These are phyloP conservation scores for Solanum clarkiae DNA, from an alignment of 257 asterid genomes.

Conservation along the genomic window DNA sequence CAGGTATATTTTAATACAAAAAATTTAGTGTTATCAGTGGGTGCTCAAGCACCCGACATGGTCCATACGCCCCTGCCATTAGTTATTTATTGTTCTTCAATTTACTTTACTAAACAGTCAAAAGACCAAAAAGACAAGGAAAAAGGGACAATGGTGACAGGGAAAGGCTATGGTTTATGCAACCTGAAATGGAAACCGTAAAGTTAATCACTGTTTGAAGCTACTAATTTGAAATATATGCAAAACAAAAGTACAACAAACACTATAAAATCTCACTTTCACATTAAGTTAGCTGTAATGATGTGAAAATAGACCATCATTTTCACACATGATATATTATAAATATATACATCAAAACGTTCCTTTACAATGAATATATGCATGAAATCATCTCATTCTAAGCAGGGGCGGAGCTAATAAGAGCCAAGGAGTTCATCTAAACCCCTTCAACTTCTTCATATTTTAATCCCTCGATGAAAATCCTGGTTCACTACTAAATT, in stretches of 20 bases:
- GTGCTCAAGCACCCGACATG: too few relatives aligned
- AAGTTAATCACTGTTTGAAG: not conserved
- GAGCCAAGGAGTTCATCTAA: too few relatives aligned
- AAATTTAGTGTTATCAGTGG: too few relatives aligned
- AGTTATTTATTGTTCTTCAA: not conserved
- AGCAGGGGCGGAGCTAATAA: too few relatives aligned
- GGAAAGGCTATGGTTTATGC: not conserved
- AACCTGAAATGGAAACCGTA: not conserved
- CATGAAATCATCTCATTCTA: not conserved
- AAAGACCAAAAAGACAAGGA: not conserved
- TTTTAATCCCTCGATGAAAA: too few relatives aligned
- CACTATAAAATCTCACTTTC: not conserved
- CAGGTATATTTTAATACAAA: too few relatives aligned
- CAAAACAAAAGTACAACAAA: not conserved
- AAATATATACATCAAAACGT: not conserved
- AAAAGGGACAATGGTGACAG: not conserved
- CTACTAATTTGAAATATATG: not conserved
- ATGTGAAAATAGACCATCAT: not conserved
- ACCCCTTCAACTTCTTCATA: too few relatives aligned
- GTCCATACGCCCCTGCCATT: too few relatives aligned
- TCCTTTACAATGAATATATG: not conserved
- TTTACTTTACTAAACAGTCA: not conserved
- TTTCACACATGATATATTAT: not conserved
- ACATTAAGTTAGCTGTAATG: not conserved
- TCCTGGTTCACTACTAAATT: too few relatives aligned